phyloP scores from a whole-genome alignment of 192 early-diverging fungal genomes.

The Mortierella antarctica region DNA sequence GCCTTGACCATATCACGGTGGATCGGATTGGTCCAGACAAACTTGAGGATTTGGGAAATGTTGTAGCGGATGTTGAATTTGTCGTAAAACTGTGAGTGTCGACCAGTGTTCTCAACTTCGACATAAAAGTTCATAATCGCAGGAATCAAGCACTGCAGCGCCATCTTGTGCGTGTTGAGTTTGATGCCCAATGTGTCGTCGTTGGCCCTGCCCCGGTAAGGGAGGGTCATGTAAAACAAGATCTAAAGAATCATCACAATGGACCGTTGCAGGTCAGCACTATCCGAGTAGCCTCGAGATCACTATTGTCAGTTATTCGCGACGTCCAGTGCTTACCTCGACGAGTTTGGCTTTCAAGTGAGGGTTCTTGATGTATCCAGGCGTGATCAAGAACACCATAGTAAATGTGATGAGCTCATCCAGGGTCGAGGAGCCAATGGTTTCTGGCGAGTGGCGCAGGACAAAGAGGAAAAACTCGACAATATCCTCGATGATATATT shows the following conservation, averaged over 20 bases:
- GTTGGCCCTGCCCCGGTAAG: slow-evolving; percentile 62
- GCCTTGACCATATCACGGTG: slow-evolving; percentile 75
- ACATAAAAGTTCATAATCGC: slow-evolving; percentile 93
- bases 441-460: slow-evolving; percentile 59
- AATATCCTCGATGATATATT: slow-evolving; percentile 93
- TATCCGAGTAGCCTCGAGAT: not conserved
- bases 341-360: slow-evolving; percentile 94
- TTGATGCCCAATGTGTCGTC: slow-evolving; percentile 70
- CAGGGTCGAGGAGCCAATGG: slow-evolving; percentile 50
- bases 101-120: slow-evolving; percentile 96
- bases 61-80: slow-evolving; percentile 99
- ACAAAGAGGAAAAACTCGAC: slow-evolving; percentile 83
- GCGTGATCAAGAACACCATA: slow-evolving; percentile 83
- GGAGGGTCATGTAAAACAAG: slow-evolving; percentile 84
- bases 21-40: slow-evolving; percentile 77
- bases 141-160: slow-evolving; percentile 80
- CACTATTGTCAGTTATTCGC: not conserved
- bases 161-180: slow-evolving; percentile 80
- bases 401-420: slow-evolving; percentile 72
- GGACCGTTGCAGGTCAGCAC: not conserved
- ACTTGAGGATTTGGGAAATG: slow-evolving; percentile 91
- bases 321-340: slow-evolving; percentile 67
- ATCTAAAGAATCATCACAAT: slow-evolving; percentile 57
- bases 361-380: slow-evolving; percentile 90
- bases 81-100: slow-evolving; percentile 95